phyloP scores from a whole-genome alignment of 192 early-diverging fungal species.

The Hyaloraphidium curvatum region DNA sequence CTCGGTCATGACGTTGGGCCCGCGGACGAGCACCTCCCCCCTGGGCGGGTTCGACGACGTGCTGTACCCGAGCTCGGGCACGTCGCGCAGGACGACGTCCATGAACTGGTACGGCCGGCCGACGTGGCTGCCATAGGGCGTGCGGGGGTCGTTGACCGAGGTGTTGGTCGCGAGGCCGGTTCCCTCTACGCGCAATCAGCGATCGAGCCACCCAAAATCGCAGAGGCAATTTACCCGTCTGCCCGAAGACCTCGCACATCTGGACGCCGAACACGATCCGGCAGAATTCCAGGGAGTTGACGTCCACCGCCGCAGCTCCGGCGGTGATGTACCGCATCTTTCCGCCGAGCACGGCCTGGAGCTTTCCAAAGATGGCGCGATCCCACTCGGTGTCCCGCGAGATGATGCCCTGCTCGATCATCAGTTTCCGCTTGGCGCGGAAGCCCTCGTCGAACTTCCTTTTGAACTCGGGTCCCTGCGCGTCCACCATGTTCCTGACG shows the following conservation, averaged over 20 bases:
- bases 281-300: neutral
- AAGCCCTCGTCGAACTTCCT: neutral
- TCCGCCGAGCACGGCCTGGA: neutral
- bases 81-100: no score
- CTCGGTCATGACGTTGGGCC: slow-evolving; percentile 47
- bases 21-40: slow-evolving; percentile 78
- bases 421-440: neutral
- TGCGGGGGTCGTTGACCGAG: no score
- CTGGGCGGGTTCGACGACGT: slow-evolving; percentile 53
- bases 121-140: no score
- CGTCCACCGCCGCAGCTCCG: neutral
- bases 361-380: neutral
- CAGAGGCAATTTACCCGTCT: no score
- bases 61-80: slow-evolving; percentile 73
- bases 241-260: neutral
- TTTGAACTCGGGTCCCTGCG: neutral
- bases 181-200: no score
- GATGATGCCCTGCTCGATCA: neutral
- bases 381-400: neutral
- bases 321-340: neutral
- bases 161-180: no score
- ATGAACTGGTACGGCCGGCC: no score
- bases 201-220: no score
- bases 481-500: neutral
- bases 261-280: slow-evolving; percentile 2